Conservation (phyloP, 192 early-diverging fungal species). For the Backusella morwellensis region DNA sequence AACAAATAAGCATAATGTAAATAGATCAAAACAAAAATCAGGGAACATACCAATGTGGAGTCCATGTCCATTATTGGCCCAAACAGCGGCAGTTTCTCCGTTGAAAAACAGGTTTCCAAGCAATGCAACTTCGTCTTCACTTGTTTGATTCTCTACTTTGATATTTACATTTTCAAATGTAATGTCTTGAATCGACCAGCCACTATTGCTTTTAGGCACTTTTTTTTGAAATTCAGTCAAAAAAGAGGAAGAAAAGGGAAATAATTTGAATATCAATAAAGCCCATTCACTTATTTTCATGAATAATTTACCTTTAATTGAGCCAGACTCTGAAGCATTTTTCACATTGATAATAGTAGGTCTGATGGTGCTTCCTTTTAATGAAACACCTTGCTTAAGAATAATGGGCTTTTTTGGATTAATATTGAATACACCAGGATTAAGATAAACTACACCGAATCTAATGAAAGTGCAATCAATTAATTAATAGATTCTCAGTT, state of each 20-base stretch:
- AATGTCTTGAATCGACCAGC: constrained; percentile 24
- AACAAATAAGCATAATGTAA: background rate
- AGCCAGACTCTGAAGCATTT: background rate
- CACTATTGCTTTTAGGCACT: constrained; percentile 12
- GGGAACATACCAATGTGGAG: constrained; percentile 14
- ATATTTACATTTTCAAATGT: constrained; percentile 29
- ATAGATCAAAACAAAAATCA: background rate
- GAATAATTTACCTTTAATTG: constrained; percentile 16
- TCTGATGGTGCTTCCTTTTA: background rate
- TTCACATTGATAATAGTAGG: constrained; percentile 16
- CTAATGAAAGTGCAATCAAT: background rate
- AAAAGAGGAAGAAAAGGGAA: background rate
- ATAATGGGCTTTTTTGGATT: constrained; percentile 4
- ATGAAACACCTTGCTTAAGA: constrained; percentile 13
- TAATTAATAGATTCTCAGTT: background rate
- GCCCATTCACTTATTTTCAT: background rate
- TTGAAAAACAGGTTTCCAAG: constrained; percentile 22
- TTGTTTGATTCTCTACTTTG: constrained; percentile 6
- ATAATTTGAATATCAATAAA: background rate
- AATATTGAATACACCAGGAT: background rate
- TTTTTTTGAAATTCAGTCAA: background rate
- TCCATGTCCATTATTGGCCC: background rate
- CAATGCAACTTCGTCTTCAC: background rate
- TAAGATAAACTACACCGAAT: background rate
- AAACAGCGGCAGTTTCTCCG: constrained; percentile 12